phyloP scores from a whole-genome alignment of 2,329 filamentous ascomycete species.

The Albifimbria verrucaria region DNA sequence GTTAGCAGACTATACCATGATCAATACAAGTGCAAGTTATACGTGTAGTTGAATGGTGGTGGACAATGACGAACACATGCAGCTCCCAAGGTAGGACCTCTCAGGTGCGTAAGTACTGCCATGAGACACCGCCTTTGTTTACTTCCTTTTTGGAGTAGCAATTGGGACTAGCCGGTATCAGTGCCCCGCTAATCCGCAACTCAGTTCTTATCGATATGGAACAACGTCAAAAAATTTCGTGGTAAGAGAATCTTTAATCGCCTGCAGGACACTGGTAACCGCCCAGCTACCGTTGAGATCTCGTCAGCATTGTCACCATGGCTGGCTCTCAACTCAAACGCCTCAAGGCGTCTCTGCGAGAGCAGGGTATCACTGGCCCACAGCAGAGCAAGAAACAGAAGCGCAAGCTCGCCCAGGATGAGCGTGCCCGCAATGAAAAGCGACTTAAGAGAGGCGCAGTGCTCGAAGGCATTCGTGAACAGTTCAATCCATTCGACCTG shows the following conservation, averaged over 20 bases:
- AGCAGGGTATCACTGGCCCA: constrained; percentile 85
- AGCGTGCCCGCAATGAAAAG: constrained; percentile 64
- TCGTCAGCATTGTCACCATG: constrained; percentile 53
- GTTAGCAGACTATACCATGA: constrained; percentile 6
- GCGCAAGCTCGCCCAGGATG: constrained; percentile 67
- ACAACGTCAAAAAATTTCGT: constrained; percentile 9
- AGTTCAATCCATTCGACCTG: constrained; percentile 97
- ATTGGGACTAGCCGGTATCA: constrained; percentile 5
- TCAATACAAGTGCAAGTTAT: not conserved
- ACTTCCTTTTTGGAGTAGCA: too few relatives aligned
- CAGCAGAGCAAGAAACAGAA: constrained; percentile 96
- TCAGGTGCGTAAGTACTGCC: constrained; percentile 12
- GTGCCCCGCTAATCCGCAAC: not conserved
- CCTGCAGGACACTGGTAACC: not conserved
- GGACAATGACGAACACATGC: not conserved
- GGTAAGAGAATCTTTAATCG: not conserved
- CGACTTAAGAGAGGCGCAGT: constrained; percentile 74
- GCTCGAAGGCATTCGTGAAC: constrained; percentile 82
- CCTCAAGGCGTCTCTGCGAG: constrained; percentile 83
- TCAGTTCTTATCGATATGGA: constrained; percentile 16
- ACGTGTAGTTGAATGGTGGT: not conserved
- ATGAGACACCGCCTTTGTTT: constrained; percentile 15
- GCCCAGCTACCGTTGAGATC: not conserved
- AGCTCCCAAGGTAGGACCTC: not conserved
- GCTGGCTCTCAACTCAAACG: constrained; percentile 95